Conservation (phyloP, 768 basidiomycete species). For the Rhizopogon roseolus region DNA sequence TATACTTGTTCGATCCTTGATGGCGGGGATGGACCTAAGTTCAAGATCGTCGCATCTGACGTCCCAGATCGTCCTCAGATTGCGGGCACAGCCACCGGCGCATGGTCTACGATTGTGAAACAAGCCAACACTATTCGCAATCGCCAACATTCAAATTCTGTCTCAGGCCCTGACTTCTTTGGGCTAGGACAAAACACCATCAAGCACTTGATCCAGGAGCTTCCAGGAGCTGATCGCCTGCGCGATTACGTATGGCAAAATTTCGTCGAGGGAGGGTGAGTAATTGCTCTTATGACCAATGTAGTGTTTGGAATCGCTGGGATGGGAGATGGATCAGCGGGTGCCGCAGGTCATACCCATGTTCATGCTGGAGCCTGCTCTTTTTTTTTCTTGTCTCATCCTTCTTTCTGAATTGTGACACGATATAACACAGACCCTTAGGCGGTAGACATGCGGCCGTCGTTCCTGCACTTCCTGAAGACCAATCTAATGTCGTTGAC, state of each 20-base stretch:
- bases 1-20: conserved; percentile 84
- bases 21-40: conserved; percentile 81
- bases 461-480: conserved; percentile 75
- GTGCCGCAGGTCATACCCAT: not conserved
- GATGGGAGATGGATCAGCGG: not conserved
- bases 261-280: conserved; percentile 83
- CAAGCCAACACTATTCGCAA: conserved; percentile 78
- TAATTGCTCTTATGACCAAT: conserved; percentile 11
- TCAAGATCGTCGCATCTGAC: conserved; percentile 76
- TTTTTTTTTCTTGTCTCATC: conserved; percentile 20
- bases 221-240: conserved; percentile 65
- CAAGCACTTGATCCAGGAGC: conserved; percentile 86
- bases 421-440: conserved; percentile 49
- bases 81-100: conserved; percentile 84
- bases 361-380: conserved; percentile 12
- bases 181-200: conserved; percentile 85
- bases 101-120: conserved; percentile 81
- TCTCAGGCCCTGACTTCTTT: conserved; percentile 87
- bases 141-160: conserved; percentile 80
- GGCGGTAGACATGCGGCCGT: conserved; percentile 82
- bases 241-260: conserved; percentile 85
- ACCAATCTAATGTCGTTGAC: conserved; percentile 32
- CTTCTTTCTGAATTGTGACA: conserved; percentile 27
- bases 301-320: not conserved
- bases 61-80: conserved; percentile 66